Base-by-base conservation (phyloP, 768 basidiomycete species). In the Strobilomyces confusus region DNA sequence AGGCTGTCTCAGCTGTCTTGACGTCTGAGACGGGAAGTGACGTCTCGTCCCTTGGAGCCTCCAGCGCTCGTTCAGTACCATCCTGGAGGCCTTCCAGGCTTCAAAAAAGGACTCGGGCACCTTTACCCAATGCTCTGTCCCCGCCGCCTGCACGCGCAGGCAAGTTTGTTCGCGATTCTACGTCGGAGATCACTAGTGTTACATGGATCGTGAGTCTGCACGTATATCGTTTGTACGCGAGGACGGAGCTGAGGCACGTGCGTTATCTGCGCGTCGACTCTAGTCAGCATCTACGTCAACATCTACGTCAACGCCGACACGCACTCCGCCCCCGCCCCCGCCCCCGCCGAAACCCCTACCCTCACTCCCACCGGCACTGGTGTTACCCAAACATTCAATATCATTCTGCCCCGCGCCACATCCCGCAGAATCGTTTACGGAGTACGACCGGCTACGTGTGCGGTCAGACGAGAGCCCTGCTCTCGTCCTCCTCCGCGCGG, bases 381-480 rank as follows among this genome's bases (percentile, higher is more conserved):
- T 26, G 8, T 36, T 57, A 19, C 29, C 36, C 29, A 20, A 47
- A 30, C 48, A 38, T 13, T 41, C 56, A 5, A 49, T 67, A 36
- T 65, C 69, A 13, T 69, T 69, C 30, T 55, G 51, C 30, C 69
- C 67, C 8, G 40, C 55, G 0, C 15, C 54, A 11, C 65, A 58
- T 22, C 42, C 57, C 11, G 56, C 67, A 5, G 68, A 69, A 32
- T 70, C 67, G 34, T 69, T 69, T 19, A 62, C 58, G 8, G 68
- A 69, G 34, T 59, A 69, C n/a, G 59, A 69, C 25, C 61, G 67
- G 37, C 38, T 69, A 41, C 57, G 53, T 9, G 54, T 67, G 17
- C 60, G 58, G 15, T 67, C 58, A 12, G 41, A 44, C 23, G 56
- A 69, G 53, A 56, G 19, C 14, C 59, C 69, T 1, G 29, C 54